These are phyloP conservation scores for Chaetomiaceae sp. DNA, from an alignment of 2,329 filamentous ascomycete species.

Conservation along the genomic window DNA sequence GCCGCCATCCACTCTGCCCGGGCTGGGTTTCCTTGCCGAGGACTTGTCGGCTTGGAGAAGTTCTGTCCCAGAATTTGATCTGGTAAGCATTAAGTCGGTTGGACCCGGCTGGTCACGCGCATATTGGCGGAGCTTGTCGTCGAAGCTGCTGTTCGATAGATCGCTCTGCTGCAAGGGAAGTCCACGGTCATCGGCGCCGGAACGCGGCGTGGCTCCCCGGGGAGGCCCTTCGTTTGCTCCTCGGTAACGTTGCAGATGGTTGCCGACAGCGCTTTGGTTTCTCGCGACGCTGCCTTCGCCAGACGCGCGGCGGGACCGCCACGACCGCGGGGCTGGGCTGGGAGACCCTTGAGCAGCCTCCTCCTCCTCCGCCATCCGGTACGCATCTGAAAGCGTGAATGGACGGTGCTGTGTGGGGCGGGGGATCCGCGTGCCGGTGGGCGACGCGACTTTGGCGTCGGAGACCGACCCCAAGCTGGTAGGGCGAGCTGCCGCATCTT, in stretches of 20 bases:
- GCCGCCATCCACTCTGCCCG: conserved; percentile 28
- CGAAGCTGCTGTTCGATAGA: conserved; percentile 28
- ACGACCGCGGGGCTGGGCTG: conserved; percentile 44
- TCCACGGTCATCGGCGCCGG: conserved; percentile 13
- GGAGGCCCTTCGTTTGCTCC: neutral
- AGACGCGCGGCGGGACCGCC: conserved; percentile 32
- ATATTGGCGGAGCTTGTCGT: conserved; percentile 27
- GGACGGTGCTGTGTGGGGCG: conserved; percentile 19
- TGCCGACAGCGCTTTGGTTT: neutral
- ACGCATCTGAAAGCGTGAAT: conserved; percentile 40
- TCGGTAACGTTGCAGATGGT: conserved; percentile 3
- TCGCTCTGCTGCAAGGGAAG: conserved; percentile 19
- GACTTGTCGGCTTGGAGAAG: conserved; percentile 33
- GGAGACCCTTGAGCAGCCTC: conserved; percentile 40
- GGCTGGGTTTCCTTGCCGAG: conserved; percentile 32
- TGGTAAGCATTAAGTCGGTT: conserved; percentile 32
- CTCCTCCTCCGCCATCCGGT: conserved; percentile 31
- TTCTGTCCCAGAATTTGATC: conserved; percentile 29
- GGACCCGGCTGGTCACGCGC: conserved; percentile 24
- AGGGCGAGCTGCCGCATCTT: conserved; percentile 19
- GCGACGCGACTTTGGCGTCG: conserved; percentile 18
- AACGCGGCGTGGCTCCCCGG: conserved; percentile 10
- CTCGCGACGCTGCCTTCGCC: conserved; percentile 26
- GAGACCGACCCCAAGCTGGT: conserved; percentile 22
- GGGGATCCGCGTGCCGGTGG: conserved; percentile 27